phyloP scores from a whole-genome alignment of 768 basidiomycete species.

The Tylopilus intermedius region DNA sequence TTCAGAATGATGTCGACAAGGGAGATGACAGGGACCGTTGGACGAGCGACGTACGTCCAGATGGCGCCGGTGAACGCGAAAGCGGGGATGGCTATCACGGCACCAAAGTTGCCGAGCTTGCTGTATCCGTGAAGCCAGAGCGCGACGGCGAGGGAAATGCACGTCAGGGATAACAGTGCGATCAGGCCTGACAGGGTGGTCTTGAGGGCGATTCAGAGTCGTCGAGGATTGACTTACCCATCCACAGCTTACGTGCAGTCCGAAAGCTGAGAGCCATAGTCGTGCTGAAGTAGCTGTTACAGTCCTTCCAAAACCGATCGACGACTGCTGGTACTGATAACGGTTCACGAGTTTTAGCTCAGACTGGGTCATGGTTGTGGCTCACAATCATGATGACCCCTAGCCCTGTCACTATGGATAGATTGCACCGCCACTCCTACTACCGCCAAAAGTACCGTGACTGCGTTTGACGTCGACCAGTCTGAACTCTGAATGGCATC shows the following conservation, averaged over 20 bases:
- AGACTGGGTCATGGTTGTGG: constrained; percentile 3
- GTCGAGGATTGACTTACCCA: constrained; percentile 23
- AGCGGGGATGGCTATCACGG: constrained; percentile 35
- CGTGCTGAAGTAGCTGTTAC: background rate
- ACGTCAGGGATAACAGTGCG: constrained; percentile 31
- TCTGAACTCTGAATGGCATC: constrained; percentile 6
- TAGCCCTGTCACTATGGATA: background rate
- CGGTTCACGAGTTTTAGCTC: background rate
- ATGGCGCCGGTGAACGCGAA: constrained; percentile 16
- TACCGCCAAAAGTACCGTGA: too few species aligned
- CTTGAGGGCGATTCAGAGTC: background rate
- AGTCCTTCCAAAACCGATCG: background rate
- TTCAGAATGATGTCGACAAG: constrained; percentile 1
- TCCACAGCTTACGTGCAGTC: constrained; percentile 39
- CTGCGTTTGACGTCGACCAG: background rate
- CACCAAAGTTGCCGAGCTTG: constrained; percentile 35
- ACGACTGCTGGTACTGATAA: background rate
- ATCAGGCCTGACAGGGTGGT: constrained; percentile 29
- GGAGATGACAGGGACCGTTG: background rate
- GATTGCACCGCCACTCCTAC: constrained; percentile 12
- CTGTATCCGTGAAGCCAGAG: constrained; percentile 33
- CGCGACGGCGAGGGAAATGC: constrained; percentile 33
- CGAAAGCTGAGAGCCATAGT: constrained; percentile 43
- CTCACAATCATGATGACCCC: background rate
- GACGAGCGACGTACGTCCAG: constrained; percentile 27